Evolutionary conservation across 306 rosid species (phyloP), one percentile per base, ranked within the genome.

Genomic region (Cucurbita ficifolia): DNA sequence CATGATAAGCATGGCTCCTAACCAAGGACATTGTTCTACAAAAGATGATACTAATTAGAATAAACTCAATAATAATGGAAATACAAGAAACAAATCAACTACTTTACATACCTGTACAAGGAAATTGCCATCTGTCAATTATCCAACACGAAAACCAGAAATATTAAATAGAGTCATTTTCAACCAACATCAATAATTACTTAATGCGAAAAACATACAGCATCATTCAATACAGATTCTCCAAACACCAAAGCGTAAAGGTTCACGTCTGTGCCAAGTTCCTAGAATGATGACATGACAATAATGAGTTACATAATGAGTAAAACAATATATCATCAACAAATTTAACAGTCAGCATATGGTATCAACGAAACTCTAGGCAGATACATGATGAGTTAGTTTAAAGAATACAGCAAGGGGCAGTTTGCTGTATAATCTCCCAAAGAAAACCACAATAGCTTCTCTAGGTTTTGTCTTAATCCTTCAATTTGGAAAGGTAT

Each of bases 241-340:
- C 99, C 97, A 81, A 94, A 94, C 77, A 94, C 99, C 85, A 94
- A 83, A 55, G 99, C 99, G 88, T 94, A 94, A 68, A 94, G 86
- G 82, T 94, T 94, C 80, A 65, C 84, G 80, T 91, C 97, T 9
- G 96, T 82, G 82, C 99, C 97, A 77, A 94, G 96, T 86, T 94
- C 97, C 99, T 91, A 76, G 73, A 85, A 76, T 83, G 55, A 45
- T 78, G 70, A 18, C 75, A 68, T 43, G 29, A 49, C 72, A 80
- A 70, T 13, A 14, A 21, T 21, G 57, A 70, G 21, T 59, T 60
- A 29, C 64, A 7, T 19, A 2, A 19, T 39, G 38, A 51, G 36
- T 54, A 72, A 70, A 36, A 21, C 52, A 72, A 72, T 38, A 22
- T 3, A 55, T 11, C 51, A 53, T n/a, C 54, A 1, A 38, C 38